These are phyloP conservation scores for Saksenaea vasiformis DNA, from an alignment of 371 early-diverging fungal species.

Conservation along the genomic window DNA sequence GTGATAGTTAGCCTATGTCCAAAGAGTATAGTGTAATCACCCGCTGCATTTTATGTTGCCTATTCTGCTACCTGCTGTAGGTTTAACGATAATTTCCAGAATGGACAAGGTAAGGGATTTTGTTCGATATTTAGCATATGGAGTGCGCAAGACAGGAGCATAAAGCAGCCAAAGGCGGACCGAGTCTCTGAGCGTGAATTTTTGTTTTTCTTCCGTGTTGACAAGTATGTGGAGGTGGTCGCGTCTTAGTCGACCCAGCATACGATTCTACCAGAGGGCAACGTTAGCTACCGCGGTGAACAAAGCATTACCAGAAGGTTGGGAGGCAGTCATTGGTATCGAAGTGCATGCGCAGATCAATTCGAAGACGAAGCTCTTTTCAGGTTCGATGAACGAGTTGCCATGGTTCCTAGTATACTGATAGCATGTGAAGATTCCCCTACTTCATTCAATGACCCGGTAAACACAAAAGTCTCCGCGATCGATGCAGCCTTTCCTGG, in stretches of 20 bases:
- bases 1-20: too few species aligned
- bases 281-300: background rate
- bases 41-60: too few species aligned
- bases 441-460: conserved; percentile 58
- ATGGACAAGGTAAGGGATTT: too few species aligned
- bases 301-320: conserved; percentile 28
- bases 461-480: conserved; percentile 73
- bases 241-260: background rate
- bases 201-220: background rate
- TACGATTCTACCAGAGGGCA: background rate
- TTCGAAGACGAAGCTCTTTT: conserved; percentile 81
- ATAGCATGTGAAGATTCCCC: conserved; percentile 31
- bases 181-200: background rate
- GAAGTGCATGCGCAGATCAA: conserved; percentile 90
- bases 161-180: background rate
- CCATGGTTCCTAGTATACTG: background rate
- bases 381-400: conserved; percentile 43
- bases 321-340: conserved; percentile 85
- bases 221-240: background rate
- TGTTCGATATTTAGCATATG: too few species aligned
- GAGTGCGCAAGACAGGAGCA: background rate
- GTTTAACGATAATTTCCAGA: too few species aligned
- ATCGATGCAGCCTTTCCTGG: conserved; percentile 92
- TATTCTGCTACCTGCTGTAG: too few species aligned
- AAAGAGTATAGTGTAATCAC: too few species aligned